Evolutionary conservation across 2,329 filamentous ascomycete species (phyloP).

Genomic region (Macrophomina tecta): DNA sequence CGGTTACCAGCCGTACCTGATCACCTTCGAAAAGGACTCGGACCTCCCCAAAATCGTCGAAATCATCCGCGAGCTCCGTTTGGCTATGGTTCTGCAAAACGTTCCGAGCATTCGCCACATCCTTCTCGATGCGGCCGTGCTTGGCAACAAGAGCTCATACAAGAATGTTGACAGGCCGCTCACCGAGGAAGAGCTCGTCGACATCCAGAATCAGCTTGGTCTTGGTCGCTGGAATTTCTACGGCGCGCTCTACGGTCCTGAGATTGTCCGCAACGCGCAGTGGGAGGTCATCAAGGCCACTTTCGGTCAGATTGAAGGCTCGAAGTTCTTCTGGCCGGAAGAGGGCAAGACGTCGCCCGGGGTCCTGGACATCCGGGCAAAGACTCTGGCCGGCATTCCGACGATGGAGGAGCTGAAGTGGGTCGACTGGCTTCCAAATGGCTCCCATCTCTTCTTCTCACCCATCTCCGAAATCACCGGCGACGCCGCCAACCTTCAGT

Average conservation of each 20-base stretch:
- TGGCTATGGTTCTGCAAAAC: constrained; percentile 52
- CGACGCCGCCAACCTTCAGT: constrained; percentile 49
- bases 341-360: constrained; percentile 40
- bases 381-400: constrained; percentile 34
- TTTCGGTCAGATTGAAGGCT: constrained; percentile 43
- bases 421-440: constrained; percentile 51
- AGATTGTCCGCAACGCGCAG: constrained; percentile 39
- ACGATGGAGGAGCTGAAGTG: constrained; percentile 47
- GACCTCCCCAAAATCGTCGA: constrained; percentile 57
- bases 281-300: constrained; percentile 43
- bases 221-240: constrained; percentile 57
- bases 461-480: constrained; percentile 53
- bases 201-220: constrained; percentile 48
- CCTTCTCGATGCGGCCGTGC: constrained; percentile 49
- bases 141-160: constrained; percentile 44
- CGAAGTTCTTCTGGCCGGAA: constrained; percentile 44
- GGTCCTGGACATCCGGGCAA: constrained; percentile 36
- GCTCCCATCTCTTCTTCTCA: constrained; percentile 52
- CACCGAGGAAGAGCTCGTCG: constrained; percentile 49
- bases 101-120: constrained; percentile 51
- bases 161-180: constrained; percentile 40
- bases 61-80: constrained; percentile 54
- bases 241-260: constrained; percentile 43
- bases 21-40: constrained; percentile 57
- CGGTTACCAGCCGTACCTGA: constrained; percentile 52